Evolutionary conservation across 2,329 filamentous ascomycete genomes (phyloP), one percentile per base, ranked within the genome.

Genomic region (Scorias spongiosa): DNA sequence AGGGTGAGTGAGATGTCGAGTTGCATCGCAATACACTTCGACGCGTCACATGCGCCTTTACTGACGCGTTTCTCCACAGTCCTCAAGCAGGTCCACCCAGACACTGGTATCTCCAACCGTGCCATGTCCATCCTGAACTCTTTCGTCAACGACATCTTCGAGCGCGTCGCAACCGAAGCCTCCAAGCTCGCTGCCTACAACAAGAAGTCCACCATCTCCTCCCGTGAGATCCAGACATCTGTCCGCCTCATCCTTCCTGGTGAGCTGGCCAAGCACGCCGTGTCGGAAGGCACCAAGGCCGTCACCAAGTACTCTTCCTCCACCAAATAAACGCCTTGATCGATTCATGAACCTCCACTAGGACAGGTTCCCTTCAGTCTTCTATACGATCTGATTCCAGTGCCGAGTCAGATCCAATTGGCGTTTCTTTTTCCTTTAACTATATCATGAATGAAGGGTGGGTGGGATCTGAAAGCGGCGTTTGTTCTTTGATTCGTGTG

Each of bases 171-270:
- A 54, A 95, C 91, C 47, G 91, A 98, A 72, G 91, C 91, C 42
- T 94, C 86, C 66, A 98, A 98, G 82, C 82, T 98, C 49, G 91
- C 91, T 57, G 91, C 91, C 52, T 98, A 98, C 78, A 98, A 98
- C 83, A 98, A 96, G 84, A 98, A 98, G 79, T 96, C 89, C 42
- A 98, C 91, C 66, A 98, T 98, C 72, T 96, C 89, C 44, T 96
- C 91, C 56, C 84, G 91, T 63, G 91, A 98, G 74, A 98, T 98
- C 65, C 91, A 98, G 78, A 98, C 91, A 59, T 95, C 91, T 57
- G 91, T 98, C 59, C 84, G 91, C 56, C 80, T 98, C 50, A 98
- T 98, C 71, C 83, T 98, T 44, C 91, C 91, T 40, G 91, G 91
- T 73, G 91, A 98, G 74, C 79, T 98, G 59, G 91, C 91, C 68